A percentile compares a stretch with the other conserved stretches of the same genome.
Conservation (phyloP, 305 asterid species). For the Plantago rigida region DNA sequence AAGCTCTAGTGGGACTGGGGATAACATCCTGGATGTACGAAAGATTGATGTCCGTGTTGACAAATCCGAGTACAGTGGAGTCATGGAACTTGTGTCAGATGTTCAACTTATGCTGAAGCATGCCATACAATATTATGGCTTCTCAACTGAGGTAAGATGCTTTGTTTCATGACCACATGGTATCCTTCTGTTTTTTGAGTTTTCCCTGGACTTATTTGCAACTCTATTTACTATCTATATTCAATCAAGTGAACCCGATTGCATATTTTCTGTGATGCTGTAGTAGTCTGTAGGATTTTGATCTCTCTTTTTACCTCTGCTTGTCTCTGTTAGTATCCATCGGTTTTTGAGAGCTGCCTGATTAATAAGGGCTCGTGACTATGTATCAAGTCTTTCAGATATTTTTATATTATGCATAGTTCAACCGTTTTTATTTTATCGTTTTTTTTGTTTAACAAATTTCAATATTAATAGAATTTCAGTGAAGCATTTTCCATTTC, state of each 20-base stretch:
- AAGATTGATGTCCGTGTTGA: constrained; percentile 68
- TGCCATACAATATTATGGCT: constrained; percentile 63
- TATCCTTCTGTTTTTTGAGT: constrained; percentile 1
- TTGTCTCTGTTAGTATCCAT: too few species aligned
- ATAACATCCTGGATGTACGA: constrained; percentile 55
- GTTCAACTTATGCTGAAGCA: constrained; percentile 78
- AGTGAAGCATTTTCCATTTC: not conserved
- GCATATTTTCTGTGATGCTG: not conserved
- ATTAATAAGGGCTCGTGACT: not conserved
- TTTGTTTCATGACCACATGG: not conserved
- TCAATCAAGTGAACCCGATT: too few species aligned
- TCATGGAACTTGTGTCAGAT: constrained; percentile 71
- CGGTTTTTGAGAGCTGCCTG: not conserved
- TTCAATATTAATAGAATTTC: constrained; percentile 1
- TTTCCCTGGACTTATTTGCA: not conserved
- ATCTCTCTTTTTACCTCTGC: not conserved
- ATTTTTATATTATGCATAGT: too few species aligned
- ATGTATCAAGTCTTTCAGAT: too few species aligned
- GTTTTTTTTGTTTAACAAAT: constrained; percentile 1
- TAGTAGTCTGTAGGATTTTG: too few species aligned
- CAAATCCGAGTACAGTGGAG: constrained; percentile 55
- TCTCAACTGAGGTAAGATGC: constrained; percentile 62
- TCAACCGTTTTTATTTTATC: not conserved
- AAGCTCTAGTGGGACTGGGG: constrained; percentile 44
- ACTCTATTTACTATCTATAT: too few species aligned